phyloP scores from a whole-genome alignment of 2,329 filamentous ascomycete species.

The Anthostomella pinea region DNA sequence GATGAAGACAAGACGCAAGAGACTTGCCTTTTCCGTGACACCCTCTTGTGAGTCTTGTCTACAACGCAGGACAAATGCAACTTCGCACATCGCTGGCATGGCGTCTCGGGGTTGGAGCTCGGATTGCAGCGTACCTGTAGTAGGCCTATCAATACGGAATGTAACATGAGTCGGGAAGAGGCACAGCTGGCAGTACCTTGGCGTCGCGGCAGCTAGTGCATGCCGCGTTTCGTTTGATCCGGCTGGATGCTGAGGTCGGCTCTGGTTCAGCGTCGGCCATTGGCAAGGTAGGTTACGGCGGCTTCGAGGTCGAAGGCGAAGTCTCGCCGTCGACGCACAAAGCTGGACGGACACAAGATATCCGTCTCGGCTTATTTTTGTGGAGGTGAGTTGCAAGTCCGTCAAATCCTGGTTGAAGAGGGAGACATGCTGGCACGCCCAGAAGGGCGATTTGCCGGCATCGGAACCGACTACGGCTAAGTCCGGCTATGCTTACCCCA shows the following conservation, averaged over 20 bases:
- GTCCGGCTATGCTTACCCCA: background rate
- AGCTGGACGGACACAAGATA: constrained; percentile 6
- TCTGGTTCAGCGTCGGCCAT: constrained; percentile 25
- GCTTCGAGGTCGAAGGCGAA: constrained; percentile 12
- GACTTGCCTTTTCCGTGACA: constrained; percentile 33
- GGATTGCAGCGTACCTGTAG: constrained; percentile 33
- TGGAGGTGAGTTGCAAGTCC: constrained; percentile 1
- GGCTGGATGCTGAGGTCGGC: constrained; percentile 16
- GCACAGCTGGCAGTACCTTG: constrained; percentile 22
- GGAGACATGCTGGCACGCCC: background rate
- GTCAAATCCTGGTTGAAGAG: constrained; percentile 2
- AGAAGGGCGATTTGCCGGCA: constrained; percentile 5
- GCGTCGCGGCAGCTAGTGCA: constrained; percentile 34
- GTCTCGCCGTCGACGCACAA: background rate
- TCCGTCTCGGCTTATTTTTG: constrained; percentile 17
- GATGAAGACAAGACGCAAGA: constrained; percentile 8
- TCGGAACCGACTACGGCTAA: constrained; percentile 12
- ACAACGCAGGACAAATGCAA: constrained; percentile 29
- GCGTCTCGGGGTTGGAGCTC: constrained; percentile 22
- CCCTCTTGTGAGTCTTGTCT: constrained; percentile 32
- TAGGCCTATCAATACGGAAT: constrained; percentile 1
- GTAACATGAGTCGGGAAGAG: background rate
- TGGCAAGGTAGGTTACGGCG: constrained; percentile 17
- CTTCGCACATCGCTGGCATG: constrained; percentile 32
- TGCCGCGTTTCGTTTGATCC: constrained; percentile 33